Evolutionary conservation across 352 stramenopile species (phyloP).

Genomic region (Plasmopara viticola): DNA sequence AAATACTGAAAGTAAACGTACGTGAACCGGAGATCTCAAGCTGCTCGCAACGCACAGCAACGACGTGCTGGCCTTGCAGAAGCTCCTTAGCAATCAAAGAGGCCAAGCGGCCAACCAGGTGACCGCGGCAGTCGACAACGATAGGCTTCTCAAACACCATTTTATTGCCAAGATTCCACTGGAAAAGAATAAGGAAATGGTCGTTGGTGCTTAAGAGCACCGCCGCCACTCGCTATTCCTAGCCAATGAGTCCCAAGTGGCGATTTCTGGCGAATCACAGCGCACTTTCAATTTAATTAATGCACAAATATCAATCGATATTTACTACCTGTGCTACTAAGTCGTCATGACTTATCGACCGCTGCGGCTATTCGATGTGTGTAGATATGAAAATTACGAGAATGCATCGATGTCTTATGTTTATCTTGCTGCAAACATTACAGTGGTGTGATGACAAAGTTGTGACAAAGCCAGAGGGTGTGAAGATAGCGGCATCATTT

Average conservation of each 20-base stretch:
- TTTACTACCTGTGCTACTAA: background rate
- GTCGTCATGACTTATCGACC: constrained; percentile 11
- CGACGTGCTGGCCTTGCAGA: constrained; percentile 97
- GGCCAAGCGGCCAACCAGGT: constrained; percentile 97
- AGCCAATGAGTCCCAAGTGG: constrained; percentile 14
- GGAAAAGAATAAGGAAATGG: constrained; percentile 74
- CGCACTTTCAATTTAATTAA: background rate
- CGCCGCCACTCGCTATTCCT: constrained; percentile 15
- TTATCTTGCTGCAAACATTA: background rate
- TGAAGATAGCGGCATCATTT: constrained; percentile 40
- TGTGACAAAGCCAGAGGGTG: constrained; percentile 25
- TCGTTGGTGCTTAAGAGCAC: no score
- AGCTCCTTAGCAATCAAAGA: constrained; percentile 99
- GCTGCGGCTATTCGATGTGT: constrained; percentile 23
- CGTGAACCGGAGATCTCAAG: constrained; percentile 97
- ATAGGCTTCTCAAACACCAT: constrained; percentile 94
- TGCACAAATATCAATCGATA: background rate
- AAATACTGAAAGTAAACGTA: constrained; percentile 37
- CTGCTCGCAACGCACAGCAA: constrained; percentile 97
- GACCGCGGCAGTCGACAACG: constrained; percentile 97
- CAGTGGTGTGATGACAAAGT: constrained; percentile 17
- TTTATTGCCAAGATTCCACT: constrained; percentile 43
- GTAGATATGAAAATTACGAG: background rate
- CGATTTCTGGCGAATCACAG: constrained; percentile 17
- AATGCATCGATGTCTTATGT: background rate